Conservation (phyloP, 106 monocot genomes). For the Dendrobium officinale region DNA sequence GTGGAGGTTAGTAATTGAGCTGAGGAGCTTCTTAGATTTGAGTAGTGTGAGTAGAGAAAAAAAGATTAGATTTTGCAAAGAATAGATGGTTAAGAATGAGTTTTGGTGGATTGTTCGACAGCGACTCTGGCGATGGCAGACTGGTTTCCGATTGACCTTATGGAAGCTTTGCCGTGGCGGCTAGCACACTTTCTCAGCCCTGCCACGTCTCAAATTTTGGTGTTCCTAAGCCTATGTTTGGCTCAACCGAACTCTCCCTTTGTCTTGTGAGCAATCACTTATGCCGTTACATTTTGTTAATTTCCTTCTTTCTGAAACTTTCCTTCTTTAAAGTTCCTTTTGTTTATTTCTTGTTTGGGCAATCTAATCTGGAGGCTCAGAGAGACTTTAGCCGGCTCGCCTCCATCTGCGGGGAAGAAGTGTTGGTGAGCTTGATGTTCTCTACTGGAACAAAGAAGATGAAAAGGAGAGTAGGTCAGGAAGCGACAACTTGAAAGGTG, state of each 20-base stretch:
- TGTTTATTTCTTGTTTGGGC: not conserved
- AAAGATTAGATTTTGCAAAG: too few species aligned
- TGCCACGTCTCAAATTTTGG: conserved; percentile 7
- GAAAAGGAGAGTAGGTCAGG: conserved; percentile 79
- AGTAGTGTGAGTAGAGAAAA: too few species aligned
- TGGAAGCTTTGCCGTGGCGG: not conserved
- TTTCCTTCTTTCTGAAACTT: not conserved
- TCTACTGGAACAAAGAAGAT: conserved; percentile 32
- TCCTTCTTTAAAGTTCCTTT: not conserved
- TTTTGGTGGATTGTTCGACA: conserved; percentile 10
- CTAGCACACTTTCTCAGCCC: not conserved
- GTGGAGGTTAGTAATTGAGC: not conserved
- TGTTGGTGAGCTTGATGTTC: not conserved
- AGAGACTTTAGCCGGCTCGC: not conserved
- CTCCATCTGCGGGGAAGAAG: not conserved
- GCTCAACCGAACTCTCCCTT: conserved; percentile 51
- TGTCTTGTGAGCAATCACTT: conserved; percentile 17
- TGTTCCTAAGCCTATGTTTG: conserved; percentile 26
- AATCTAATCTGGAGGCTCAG: conserved; percentile 10
- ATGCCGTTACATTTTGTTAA: not conserved
- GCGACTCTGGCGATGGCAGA: not conserved
- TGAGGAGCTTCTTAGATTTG: not conserved
- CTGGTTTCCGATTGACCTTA: not conserved
- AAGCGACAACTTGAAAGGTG: conserved; percentile 74
- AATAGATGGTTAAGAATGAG: not conserved